Evolutionary conservation across 305 asterid species (phyloP), one percentile per base, ranked within the genome.

Genomic region (Fraxinus xanthoxyloides): DNA sequence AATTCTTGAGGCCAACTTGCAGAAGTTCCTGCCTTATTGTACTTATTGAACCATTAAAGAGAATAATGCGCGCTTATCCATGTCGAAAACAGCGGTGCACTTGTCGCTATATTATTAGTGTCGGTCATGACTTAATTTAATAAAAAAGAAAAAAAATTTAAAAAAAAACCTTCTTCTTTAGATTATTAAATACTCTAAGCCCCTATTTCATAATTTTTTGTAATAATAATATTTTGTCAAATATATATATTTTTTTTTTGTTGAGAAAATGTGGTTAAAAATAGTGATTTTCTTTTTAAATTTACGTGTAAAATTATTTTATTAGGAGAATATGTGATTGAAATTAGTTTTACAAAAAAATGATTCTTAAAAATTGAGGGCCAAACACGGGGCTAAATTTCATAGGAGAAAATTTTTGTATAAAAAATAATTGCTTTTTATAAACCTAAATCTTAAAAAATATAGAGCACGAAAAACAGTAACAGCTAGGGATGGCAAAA

Each of bases 121-220:
- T 19, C 10, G 67, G 51, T 2, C 12, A 21, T 2, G 46, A 86
- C 63, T 79, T 86, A 32, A 79, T 56, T 43, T 35, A 34, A 34
- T 5, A 5, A 5, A 5, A 34, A 75, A 31, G 4, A 5, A 34
- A 75, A 31, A 2, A 23, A 9, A 46, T 24, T 76, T 9, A 35
- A 35, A 38, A 36, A 9, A 38, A 2, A 8, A 8, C 13, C 9
- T 38, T 38, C 3, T 1, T 38, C 13, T 38, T 38, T 38, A 9
- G 48, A 38, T 9, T 38, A 8, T 38, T 8, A 9, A 38, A 38
- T 38, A 38, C 12, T 38, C 46, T 38, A 1, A 8, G 46, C 12
- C 46, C 43, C 1, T 36, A 2, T 7, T 36, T 7, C 46, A 38
- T 9, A 38, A 38, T 7, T 36, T 36, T 36, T 38, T 38, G n/a